Percentiles rank a stretch among this genome's conserved stretches.
These are phyloP conservation scores for Pythium guiyangense DNA, from an alignment of 352 stramenopile species.

Conservation along the genomic window DNA sequence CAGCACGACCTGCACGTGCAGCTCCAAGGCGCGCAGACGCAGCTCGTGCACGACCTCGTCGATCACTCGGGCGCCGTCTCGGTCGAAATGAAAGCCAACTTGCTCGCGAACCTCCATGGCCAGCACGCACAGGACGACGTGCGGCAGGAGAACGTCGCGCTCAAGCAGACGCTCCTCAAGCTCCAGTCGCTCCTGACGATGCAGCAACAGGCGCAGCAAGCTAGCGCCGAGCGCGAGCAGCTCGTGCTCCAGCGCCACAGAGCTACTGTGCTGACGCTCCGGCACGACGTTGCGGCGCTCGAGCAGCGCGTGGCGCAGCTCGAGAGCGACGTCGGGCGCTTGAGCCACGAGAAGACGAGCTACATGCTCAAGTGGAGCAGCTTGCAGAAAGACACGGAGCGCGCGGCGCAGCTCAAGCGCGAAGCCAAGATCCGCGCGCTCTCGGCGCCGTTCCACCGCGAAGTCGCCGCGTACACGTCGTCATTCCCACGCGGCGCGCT, in stretches of 20 bases:
- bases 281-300: slow-evolving; percentile 40
- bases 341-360: slow-evolving; percentile 44
- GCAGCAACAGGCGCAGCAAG: slow-evolving; percentile 42
- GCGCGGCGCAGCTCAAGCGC: slow-evolving; percentile 26
- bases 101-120: slow-evolving; percentile 38
- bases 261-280: slow-evolving; percentile 25
- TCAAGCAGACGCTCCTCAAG: slow-evolving; percentile 68
- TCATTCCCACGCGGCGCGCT: not conserved
- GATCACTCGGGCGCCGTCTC: slow-evolving; percentile 48
- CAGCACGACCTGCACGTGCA: slow-evolving; percentile 57
- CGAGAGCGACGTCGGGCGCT: slow-evolving; percentile 36
- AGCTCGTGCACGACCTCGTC: slow-evolving; percentile 53
- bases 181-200: slow-evolving; percentile 61
- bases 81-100: slow-evolving; percentile 44
- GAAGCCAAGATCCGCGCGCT: slow-evolving; percentile 48
- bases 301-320: slow-evolving; percentile 44
- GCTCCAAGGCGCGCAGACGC: slow-evolving; percentile 46
- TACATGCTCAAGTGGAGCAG: slow-evolving; percentile 39
- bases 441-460: slow-evolving; percentile 31
- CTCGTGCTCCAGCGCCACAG: slow-evolving; percentile 30
- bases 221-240: slow-evolving; percentile 34
- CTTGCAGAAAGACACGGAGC: slow-evolving; percentile 39
- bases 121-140: slow-evolving; percentile 36
- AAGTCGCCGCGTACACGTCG: slow-evolving; percentile 1
- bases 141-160: slow-evolving; percentile 51